Base-by-base conservation (phyloP, 345 rosid genomes). In the Trapa bicornis region DNA sequence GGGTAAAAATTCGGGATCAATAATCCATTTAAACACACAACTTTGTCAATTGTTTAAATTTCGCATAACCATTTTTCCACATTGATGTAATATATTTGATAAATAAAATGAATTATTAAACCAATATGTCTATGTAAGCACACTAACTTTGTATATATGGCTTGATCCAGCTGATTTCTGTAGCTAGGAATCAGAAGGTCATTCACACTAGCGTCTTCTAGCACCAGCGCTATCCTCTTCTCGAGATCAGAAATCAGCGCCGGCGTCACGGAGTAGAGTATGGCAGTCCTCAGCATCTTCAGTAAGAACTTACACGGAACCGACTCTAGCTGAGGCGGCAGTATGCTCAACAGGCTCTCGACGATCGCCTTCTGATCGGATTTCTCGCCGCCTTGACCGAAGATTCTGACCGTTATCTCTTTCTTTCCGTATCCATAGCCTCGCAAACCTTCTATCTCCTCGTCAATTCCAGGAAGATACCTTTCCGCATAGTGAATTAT, bases 111-210 rank as follows among this genome's bases (percentile, higher is more conserved):
- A 22, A 22, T 22, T 22, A 22, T 22, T 22, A 22, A 22, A 22
- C 29, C 29, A 22, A 22, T 22, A 22, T 22, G 29, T 5, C 6
- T 6, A 54, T 12, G 60, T 54, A 66, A 1, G 13, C 12, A 7
- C 67, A 73, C 90, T 82, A 65, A 87, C 96, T 75, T 80, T 39
- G 53, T 63, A 38, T 61, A 72, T 67, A 69, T 74, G 3, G 80
- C 85, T 43, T 80, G 90, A 74, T 92, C 86, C 66, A 75, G 79
- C 67, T 43, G 48, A 17, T 66, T 77, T 65, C 71, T 83, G 70
- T 80, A 88, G 68, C 80, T 84, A 54, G 96, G 97, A 75, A 92
- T 88, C 80, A 92, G 15, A 68, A 89, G 87, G 71, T 92, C 97
- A 69, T 82, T 67, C 52, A 81, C 93, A 62, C 65, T 82, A 62